phyloP scores from a whole-genome alignment of 1,284 basidiomycete species.

The Ganoderma sp. region DNA sequence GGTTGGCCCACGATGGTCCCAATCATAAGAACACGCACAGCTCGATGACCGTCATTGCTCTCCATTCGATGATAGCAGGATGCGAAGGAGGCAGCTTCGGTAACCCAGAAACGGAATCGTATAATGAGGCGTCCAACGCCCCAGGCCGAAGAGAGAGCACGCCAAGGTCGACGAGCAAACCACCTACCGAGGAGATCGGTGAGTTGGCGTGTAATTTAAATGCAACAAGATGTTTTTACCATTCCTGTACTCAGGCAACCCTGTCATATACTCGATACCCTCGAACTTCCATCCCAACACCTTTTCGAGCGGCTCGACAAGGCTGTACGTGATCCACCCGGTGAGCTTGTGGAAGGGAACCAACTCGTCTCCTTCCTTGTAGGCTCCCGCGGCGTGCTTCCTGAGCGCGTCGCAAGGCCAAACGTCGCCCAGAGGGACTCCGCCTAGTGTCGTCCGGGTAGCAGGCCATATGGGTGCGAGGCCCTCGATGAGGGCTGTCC shows the following conservation, averaged over 20 bases:
- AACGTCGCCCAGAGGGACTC: constrained; percentile 83
- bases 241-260: constrained; percentile 89
- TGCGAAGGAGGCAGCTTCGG: constrained; percentile 75
- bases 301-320: constrained; percentile 83
- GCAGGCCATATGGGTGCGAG: constrained; percentile 90
- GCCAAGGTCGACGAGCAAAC: constrained; percentile 85
- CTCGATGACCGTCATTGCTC: constrained; percentile 91
- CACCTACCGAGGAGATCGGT: constrained; percentile 56
- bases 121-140: constrained; percentile 49
- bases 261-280: constrained; percentile 80
- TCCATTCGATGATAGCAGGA: constrained; percentile 94
- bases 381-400: constrained; percentile 35
- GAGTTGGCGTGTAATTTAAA: neutral
- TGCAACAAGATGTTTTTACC: constrained; percentile 49
- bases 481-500: constrained; percentile 84
- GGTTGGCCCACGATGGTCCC: neutral
- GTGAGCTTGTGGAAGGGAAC: constrained; percentile 97
- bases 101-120: constrained; percentile 56
- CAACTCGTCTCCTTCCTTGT: constrained; percentile 62
- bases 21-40: constrained; percentile 63
- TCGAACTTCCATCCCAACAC: constrained; percentile 79
- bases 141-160: constrained; percentile 69
- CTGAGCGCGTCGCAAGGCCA: constrained; percentile 80
- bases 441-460: constrained; percentile 71
- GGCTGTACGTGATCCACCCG: constrained; percentile 90